Evolutionary conservation across 2,329 filamentous ascomycete genomes (phyloP), one percentile per base, ranked within the genome.

Genomic region (Endothia cerciana): DNA sequence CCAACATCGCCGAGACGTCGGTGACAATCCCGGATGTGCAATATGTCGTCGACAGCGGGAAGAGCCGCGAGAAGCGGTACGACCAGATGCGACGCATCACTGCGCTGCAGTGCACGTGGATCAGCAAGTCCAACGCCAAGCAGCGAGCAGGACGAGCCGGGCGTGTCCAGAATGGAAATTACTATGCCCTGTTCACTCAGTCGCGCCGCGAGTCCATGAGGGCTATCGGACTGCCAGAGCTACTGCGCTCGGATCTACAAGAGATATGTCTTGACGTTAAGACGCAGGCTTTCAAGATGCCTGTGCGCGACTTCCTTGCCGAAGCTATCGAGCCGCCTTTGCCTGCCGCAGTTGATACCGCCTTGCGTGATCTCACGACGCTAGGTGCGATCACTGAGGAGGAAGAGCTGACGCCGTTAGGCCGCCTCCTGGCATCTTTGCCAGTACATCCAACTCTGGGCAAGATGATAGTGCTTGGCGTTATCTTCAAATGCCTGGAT

Each of bases 1-100:
- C 82, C 0, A 82, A 83, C 63, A 81, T 85, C 65, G 81, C 81
- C 7, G 83, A 85, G 70, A 83, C 81, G 0, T 82, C 80, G 3
- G 73, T 85, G 49, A 85, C 82, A 6, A 79, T 85, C n/a, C 78
- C 81, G 10, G 82, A 84, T 66, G 81, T 85, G 25, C 77, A 77
- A 63, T 80, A 79, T 70, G 81, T 85, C 2, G 73, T 85, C 41
- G 83, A 85, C 67, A 74, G 75, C 19, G 83, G 83, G 25, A 75
- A 75, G 55, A 64, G 72, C 40, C 70, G 73, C 19, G 73, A 76
- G 68, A 74, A 70, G 38, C 59, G 82, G 43, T 83, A 81, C 68
- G 77, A 82, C 65, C 76, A 79, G 47, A 64, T 69, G 5, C 72
- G 72, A 5, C 75, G 77, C 8, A 78, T 80, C 47, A 76, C 74